Base-by-base conservation (phyloP, 2,329 filamentous ascomycete species). In the Aureobasidium sp. region DNA sequence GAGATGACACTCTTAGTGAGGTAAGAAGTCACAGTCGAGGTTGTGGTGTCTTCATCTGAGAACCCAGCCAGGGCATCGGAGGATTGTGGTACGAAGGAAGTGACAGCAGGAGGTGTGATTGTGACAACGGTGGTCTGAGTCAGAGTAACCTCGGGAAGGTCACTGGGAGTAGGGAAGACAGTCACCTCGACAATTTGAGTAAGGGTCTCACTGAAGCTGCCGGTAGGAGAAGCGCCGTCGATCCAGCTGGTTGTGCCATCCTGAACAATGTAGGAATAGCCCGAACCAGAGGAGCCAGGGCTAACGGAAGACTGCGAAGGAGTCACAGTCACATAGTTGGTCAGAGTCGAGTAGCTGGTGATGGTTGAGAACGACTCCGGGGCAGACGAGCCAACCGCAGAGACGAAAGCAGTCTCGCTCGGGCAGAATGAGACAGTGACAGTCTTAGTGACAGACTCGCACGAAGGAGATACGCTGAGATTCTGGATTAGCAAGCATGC, bases 261-360 rank as follows among this genome's bases (percentile, higher is more conserved):
- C 12, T 61, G 50, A 42, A 64, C 64, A 32, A 62, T 53, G 61
- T 61, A 68, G 59, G 64, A 63, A 57, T 63, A 65, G 32, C 62
- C 58, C 13, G 63, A 34, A 20, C 34, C 51, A 20, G 63, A 20
- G 23, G 42, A 27, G 7, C 26, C 32, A 17, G 55, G 32, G 15
- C 42, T 32, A 58, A 15, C 55, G 4, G 15, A 15, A n/a, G 27
- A 29, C 41, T 39, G 47, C 94, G 57, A 53, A 37, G 57, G 32
- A 46, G 60, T 13, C 7, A 56, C 39, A 42, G 60, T 48, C 32
- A 48, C 50, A 26, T 57, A 61, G 56, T 67, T 63, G 37, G 66
- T 68, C 50, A 69, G 62, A 3, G 68, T 70, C 15, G 62, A 63
- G 37, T 46, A 57, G 50, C 62, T 56, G 6, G 65, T 66, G 23